Evolutionary conservation across 2,329 filamentous ascomycete species (phyloP).

Genomic region (Aspergillus fructus): DNA sequence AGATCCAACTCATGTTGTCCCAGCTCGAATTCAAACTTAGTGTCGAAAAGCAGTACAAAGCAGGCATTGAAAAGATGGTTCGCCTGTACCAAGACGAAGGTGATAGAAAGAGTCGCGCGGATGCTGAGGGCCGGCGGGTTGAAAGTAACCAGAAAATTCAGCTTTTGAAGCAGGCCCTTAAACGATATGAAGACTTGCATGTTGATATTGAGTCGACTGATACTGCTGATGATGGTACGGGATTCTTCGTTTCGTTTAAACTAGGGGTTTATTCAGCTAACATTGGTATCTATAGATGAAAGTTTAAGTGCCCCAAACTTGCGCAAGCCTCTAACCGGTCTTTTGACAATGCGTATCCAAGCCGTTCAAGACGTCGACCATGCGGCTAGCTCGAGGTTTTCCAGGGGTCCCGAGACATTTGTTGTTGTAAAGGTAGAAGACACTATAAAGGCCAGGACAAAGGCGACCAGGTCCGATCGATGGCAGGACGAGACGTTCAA

Average conservation of each 20-base stretch:
- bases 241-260: constrained; percentile 7
- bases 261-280: constrained; percentile 21
- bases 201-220: constrained; percentile 84
- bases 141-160: constrained; percentile 99
- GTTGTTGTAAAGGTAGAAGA: constrained; percentile 97
- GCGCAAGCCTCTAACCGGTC: constrained; percentile 91
- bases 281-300: constrained; percentile 64
- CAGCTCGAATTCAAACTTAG: constrained; percentile 99
- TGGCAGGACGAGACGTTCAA: constrained; percentile 92
- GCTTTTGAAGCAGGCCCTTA: constrained; percentile 89
- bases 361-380: constrained; percentile 95
- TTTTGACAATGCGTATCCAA: constrained; percentile 80
- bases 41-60: constrained; percentile 98
- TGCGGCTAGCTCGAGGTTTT: constrained; percentile 77
- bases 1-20: constrained; percentile 98
- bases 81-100: constrained; percentile 96
- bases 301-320: constrained; percentile 94
- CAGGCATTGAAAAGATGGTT: constrained; percentile 99
- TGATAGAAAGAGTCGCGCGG: constrained; percentile 89
- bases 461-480: constrained; percentile 77
- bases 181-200: constrained; percentile 95
- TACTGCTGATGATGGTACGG: constrained; percentile 77
- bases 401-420: constrained; percentile 89
- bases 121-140: constrained; percentile 83
- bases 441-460: constrained; percentile 82